These are phyloP conservation scores for Trichoderma afroharzianum DNA, from an alignment of 2,329 filamentous ascomycete species.

Conservation along the genomic window DNA sequence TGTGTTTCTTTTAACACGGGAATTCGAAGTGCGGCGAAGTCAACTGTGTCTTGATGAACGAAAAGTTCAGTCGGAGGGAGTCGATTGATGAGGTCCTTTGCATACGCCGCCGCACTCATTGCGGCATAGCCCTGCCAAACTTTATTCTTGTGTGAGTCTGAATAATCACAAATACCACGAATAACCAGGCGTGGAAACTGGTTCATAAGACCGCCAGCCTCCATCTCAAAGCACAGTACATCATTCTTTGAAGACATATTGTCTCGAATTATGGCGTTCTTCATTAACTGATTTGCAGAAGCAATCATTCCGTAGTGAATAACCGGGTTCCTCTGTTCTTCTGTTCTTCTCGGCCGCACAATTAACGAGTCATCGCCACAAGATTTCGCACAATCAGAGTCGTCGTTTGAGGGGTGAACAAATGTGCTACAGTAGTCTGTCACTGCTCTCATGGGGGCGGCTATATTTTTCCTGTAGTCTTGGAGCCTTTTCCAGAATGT, in stretches of 20 bases:
- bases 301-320: constrained; percentile 16
- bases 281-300: constrained; percentile 20
- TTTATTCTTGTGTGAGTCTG: constrained; percentile 29
- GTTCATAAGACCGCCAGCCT: constrained; percentile 25
- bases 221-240: constrained; percentile 21
- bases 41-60: too few species aligned
- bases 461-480: constrained; percentile 11
- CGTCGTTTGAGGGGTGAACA: not conserved
- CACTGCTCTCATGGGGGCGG: constrained; percentile 8
- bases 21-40: too few species aligned
- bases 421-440: constrained; percentile 13
- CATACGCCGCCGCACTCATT: constrained; percentile 29
- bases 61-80: too few species aligned
- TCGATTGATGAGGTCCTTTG: constrained; percentile 24
- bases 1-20: too few species aligned
- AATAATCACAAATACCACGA: constrained; percentile 36
- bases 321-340: not conserved
- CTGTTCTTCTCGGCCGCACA: not conserved
- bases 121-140: constrained; percentile 24
- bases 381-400: not conserved
- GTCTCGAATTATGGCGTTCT: constrained; percentile 19
- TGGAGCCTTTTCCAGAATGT: not conserved
- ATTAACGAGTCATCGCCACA: not conserved
- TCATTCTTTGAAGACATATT: not conserved
- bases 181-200: constrained; percentile 31